Base-by-base conservation (phyloP, 208 protist genomes). In the Wallacemonas sp. region DNA sequence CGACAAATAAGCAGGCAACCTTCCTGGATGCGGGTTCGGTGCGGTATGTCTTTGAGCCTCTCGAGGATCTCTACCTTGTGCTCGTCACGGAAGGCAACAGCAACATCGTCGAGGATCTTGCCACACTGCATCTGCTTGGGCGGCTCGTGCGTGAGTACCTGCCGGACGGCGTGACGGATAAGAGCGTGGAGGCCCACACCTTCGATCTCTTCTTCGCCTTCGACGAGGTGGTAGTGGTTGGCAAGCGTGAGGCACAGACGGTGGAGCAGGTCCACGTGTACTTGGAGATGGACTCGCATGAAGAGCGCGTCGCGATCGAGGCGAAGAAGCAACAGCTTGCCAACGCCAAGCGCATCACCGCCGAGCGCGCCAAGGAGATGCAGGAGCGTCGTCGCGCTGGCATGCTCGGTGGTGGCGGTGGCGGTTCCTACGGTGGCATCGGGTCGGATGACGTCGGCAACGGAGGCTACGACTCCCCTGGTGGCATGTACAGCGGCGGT, bases 21-120 rank as follows among this genome's bases (percentile, higher is more conserved):
- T 99, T 97, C 78, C 94, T 99, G 21, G 98, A 99, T 68, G 98
- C 98, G 1, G 98, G 98, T 33, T 73, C 77, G 1, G 90, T 97
- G 0, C 88, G 96, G 47, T 99, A 99, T 72, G 97, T 99, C 1
- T 99, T 99, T 74, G 97, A 99, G 80, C 98, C 98, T 11, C 62
- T 99, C 9, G 98, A 99, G 70, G 64, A 86, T 16, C 81, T 99
- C 6, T 93, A 81, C 55, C 69, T 98, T 16, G 80, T 99, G 8
- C 80, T 99, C 24, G 83, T 99, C 34, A 99, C 98, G 1, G 98
- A 92, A 29, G 98, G 95, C 14, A 72, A 83, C 86, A 85, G 24
- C 83, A 99, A 99, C 82, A 99, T 99, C 67, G 87, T 99, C 1
- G 98, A 99, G 70, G 98, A 99, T 74, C 76, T 99, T 0, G 96